phyloP scores from a whole-genome alignment of 1,139 yeast genomes.

The Magnusiomyces ingens region DNA sequence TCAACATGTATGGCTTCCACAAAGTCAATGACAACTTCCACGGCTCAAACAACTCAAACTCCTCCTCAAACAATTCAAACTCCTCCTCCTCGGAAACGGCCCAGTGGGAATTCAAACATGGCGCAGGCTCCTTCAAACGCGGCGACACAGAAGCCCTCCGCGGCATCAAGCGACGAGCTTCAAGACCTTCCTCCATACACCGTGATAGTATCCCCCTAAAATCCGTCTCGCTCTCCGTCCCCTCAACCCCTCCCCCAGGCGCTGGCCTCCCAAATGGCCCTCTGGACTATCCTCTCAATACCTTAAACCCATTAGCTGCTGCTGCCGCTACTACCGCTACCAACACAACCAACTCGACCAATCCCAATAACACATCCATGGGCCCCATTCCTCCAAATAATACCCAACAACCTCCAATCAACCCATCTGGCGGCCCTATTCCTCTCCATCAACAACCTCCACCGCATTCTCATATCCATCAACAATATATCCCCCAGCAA shows the following conservation, averaged over 20 bases:
- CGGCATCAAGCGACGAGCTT: slow-evolving; percentile 59
- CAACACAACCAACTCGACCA: slow-evolving; percentile 8
- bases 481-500: no score
- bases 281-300: not conserved
- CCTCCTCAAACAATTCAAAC: slow-evolving; percentile 1
- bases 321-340: slow-evolving; percentile 5
- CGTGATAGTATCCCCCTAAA: slow-evolving; percentile 27
- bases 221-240: slow-evolving; percentile 28
- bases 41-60: slow-evolving; percentile 16
- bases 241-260: slow-evolving; percentile 24
- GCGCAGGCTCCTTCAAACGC: slow-evolving; percentile 66
- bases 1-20: slow-evolving; percentile 98
- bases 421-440: not conserved
- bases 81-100: slow-evolving; percentile 20
- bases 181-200: slow-evolving; percentile 31
- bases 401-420: slow-evolving; percentile 6
- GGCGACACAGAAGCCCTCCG: slow-evolving; percentile 63
- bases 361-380: not conserved
- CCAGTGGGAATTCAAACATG: slow-evolving; percentile 85
- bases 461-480: slow-evolving; percentile 4
- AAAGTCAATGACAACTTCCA: slow-evolving; percentile 40
- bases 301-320: not conserved
- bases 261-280: slow-evolving; percentile 9
- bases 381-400: slow-evolving; percentile 2
- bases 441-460: slow-evolving; percentile 10